Evolutionary conservation across 2,329 filamentous ascomycete genomes (phyloP).

Genomic region (Aspergillus vadensis): DNA sequence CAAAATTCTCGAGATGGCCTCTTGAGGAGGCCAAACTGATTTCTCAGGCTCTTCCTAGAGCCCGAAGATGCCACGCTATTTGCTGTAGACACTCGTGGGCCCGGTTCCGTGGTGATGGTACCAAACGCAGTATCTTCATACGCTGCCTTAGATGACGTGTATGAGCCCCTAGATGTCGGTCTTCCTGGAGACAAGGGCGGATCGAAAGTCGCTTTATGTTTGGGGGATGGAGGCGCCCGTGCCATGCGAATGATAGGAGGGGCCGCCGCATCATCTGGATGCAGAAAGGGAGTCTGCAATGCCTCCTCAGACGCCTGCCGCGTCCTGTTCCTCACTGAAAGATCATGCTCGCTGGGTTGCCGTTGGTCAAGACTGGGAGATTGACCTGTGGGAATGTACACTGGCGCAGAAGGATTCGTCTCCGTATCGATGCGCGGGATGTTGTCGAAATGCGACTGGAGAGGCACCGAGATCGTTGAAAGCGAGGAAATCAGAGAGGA

Average conservation of each 20-base stretch:
- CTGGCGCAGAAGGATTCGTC: slow-evolving; percentile 39
- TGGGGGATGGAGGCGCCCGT: slow-evolving; percentile 76
- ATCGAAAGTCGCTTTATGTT: slow-evolving; percentile 59
- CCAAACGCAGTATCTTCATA: slow-evolving; percentile 42
- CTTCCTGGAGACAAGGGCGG: slow-evolving; percentile 31
- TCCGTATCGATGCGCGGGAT: slow-evolving; percentile 48
- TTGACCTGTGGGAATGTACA: slow-evolving; percentile 27
- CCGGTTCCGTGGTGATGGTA: slow-evolving; percentile 44
- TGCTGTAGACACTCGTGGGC: slow-evolving; percentile 39
- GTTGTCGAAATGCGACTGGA: slow-evolving; percentile 69
- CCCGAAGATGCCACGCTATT: slow-evolving; percentile 44
- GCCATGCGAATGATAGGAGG: slow-evolving; percentile 78
- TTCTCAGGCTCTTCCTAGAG: slow-evolving; percentile 43
- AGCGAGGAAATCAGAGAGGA: slow-evolving; percentile 64
- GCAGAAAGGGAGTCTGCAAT: slow-evolving; percentile 51
- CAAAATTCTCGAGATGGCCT: slow-evolving; percentile 41
- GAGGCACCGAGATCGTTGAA: slow-evolving; percentile 62
- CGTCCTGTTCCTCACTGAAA: slow-evolving; percentile 73
- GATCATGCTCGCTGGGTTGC: slow-evolving; percentile 44
- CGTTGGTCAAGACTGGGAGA: slow-evolving; percentile 32
- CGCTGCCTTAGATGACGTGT: slow-evolving; percentile 35
- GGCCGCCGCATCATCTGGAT: slow-evolving; percentile 59
- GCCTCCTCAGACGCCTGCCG: slow-evolving; percentile 58
- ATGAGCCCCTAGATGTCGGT: slow-evolving; percentile 41
- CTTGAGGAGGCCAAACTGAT: slow-evolving; percentile 36